A percentile compares a stretch with the other conserved stretches of the same genome.
Conservation (phyloP, 371 early-diverging fungal genomes). For the Choanephora cucurbitarum region DNA sequence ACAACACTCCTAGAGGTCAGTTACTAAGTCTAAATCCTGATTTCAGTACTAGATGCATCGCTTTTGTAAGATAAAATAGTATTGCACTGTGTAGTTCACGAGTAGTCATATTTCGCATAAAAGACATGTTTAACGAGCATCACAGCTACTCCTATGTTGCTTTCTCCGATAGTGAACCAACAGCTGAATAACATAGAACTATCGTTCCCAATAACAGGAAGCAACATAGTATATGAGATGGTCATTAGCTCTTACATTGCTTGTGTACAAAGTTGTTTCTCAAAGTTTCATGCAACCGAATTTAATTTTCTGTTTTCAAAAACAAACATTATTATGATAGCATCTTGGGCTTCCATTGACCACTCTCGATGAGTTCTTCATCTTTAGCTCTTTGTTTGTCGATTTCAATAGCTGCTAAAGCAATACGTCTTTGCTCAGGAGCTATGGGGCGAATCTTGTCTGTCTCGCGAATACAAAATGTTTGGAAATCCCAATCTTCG, state of each 20-base stretch:
- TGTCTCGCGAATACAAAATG: constrained; percentile 28
- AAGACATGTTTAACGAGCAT: constrained; percentile 35
- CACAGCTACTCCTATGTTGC: constrained; percentile 39
- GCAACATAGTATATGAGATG: constrained; percentile 31
- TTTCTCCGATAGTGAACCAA: constrained; percentile 28
- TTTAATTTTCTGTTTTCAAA: too few species aligned
- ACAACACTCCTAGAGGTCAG: constrained; percentile 12
- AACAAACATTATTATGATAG: background rate
- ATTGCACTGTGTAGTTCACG: constrained; percentile 26
- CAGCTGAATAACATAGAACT: constrained; percentile 39
- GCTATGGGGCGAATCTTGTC: constrained; percentile 18
- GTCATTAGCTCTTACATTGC: constrained; percentile 13
- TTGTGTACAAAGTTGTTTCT: constrained; percentile 39
- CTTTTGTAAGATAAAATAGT: constrained; percentile 28
- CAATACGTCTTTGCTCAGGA: constrained; percentile 12
- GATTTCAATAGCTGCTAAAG: constrained; percentile 19
- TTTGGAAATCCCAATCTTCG: constrained; percentile 32
- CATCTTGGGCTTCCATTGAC: constrained; percentile 16
- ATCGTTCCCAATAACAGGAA: constrained; percentile 22
- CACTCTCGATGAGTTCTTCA: constrained; percentile 17
- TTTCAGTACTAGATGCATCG: constrained; percentile 30
- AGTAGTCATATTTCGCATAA: constrained; percentile 33
- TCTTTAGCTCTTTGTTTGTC: constrained; percentile 19
- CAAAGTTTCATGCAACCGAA: constrained; percentile 9
- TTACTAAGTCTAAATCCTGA: constrained; percentile 16